These are phyloP conservation scores for Davidsoniella neocaledoniae DNA, from an alignment of 2,329 filamentous ascomycete genomes.

Conservation along the genomic window DNA sequence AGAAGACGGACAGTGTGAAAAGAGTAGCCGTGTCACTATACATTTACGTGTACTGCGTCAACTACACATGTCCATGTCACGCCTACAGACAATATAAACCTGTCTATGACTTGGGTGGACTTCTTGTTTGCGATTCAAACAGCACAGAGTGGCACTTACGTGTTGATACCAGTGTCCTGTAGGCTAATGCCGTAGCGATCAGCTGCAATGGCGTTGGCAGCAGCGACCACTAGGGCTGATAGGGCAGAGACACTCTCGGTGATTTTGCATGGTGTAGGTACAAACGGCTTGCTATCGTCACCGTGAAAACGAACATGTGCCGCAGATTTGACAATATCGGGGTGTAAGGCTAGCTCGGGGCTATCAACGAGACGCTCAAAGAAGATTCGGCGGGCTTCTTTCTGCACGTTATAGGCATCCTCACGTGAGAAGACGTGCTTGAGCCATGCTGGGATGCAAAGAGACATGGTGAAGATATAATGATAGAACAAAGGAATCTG, in stretches of 20 bases:
- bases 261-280: conserved; percentile 23
- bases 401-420: conserved; percentile 2
- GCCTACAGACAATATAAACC: too few species aligned
- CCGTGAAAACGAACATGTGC: conserved; percentile 1
- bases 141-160: conserved; percentile 9
- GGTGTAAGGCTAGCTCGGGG: neutral
- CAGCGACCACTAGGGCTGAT: conserved; percentile 18
- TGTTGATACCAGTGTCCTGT: conserved; percentile 12
- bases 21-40: conserved; percentile 1
- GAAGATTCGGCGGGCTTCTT: conserved; percentile 6
- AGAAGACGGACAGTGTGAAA: conserved; percentile 9
- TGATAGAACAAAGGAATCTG: too few species aligned
- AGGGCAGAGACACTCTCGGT: conserved; percentile 26
- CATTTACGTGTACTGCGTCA: neutral
- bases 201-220: conserved; percentile 10
- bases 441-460: too few species aligned
- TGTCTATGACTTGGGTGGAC: too few species aligned
- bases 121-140: neutral
- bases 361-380: conserved; percentile 1
- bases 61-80: too few species aligned
- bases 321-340: conserved; percentile 1
- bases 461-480: too few species aligned
- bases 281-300: conserved; percentile 15
- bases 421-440: neutral
- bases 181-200: conserved; percentile 9